Evolutionary conservation across 1,284 basidiomycete species (phyloP).

Genomic region (Stygiomarasmius scandens): DNA sequence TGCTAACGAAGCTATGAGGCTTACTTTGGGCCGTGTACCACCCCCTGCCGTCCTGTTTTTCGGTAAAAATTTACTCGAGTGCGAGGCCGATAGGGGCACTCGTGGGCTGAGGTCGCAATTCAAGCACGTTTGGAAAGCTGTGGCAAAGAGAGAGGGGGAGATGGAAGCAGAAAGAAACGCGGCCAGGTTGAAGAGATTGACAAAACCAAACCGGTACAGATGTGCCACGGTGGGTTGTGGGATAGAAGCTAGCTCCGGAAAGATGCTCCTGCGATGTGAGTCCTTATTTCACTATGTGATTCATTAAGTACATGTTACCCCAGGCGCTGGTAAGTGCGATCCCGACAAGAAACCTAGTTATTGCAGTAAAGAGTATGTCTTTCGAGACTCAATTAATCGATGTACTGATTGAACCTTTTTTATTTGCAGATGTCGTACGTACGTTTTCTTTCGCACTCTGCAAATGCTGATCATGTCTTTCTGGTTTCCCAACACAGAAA

Average conservation of each 20-base stretch:
- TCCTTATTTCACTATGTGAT: too few relatives aligned
- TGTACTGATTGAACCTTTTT: constrained; percentile 7
- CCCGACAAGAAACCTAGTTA: constrained; percentile 36
- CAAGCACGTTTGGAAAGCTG: constrained; percentile 25
- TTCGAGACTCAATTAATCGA: too few relatives aligned
- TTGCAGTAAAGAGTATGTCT: constrained; percentile 35
- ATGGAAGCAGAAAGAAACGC: constrained; percentile 20
- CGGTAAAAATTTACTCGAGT: neutral
- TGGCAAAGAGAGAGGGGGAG: constrained; percentile 22
- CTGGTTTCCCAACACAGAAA: constrained; percentile 9
- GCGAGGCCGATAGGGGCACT: neutral
- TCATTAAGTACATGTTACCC: too few relatives aligned
- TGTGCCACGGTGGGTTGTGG: constrained; percentile 32
- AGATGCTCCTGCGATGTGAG: constrained; percentile 28
- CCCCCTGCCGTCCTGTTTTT: constrained; percentile 21
- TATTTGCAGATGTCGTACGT: neutral
- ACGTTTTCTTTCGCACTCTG: too few relatives aligned
- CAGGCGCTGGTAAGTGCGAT: constrained; percentile 36
- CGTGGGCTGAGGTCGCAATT: constrained; percentile 24
- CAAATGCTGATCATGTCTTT: too few relatives aligned
- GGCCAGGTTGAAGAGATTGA: constrained; percentile 27
- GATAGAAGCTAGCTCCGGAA: constrained; percentile 30
- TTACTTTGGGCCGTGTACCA: constrained; percentile 13
- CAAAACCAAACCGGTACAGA: constrained; percentile 30
- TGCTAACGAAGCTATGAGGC: constrained; percentile 24